These are phyloP conservation scores for Neofusicoccum cordaticola DNA, from an alignment of 2,329 filamentous ascomycete species.

Conservation along the genomic window DNA sequence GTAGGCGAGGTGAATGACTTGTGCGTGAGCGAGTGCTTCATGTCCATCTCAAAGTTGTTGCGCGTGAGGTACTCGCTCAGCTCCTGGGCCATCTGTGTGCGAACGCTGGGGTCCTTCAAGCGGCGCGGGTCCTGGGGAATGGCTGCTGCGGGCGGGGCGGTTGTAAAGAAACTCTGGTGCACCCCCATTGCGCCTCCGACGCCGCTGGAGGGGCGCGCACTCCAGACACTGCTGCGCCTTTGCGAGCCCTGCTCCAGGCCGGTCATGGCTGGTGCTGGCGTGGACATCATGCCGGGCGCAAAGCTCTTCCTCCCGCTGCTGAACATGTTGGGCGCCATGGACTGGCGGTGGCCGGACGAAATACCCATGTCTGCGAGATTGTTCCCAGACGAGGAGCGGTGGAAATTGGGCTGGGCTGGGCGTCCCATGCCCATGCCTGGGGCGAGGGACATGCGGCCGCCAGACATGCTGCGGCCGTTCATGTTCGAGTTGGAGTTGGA, in stretches of 20 bases:
- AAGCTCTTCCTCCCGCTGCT: constrained; percentile 65
- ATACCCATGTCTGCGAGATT: constrained; percentile 78
- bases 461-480: constrained; percentile 67
- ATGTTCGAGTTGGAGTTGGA: constrained; percentile 73
- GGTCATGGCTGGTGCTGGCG: constrained; percentile 44
- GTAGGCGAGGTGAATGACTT: constrained; percentile 93
- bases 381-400: constrained; percentile 76
- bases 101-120: constrained; percentile 75
- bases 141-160: constrained; percentile 75
- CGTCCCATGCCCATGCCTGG: constrained; percentile 50
- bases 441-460: constrained; percentile 81
- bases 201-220: constrained; percentile 58
- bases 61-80: constrained; percentile 87
- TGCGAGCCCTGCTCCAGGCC: constrained; percentile 56
- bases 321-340: constrained; percentile 64
- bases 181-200: constrained; percentile 59
- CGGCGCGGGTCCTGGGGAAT: constrained; percentile 84
- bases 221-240: constrained; percentile 70
- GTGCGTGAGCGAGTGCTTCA: constrained; percentile 88
- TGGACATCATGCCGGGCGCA: constrained; percentile 54
- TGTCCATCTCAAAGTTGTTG: constrained; percentile 96
- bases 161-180: constrained; percentile 93
- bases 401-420: constrained; percentile 83
- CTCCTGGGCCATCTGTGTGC: constrained; percentile 81
- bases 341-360: constrained; percentile 80